Evolutionary conservation across 2,329 filamentous ascomycete genomes (phyloP), one percentile per base, ranked within the genome.

Genomic region (Dactylonectria macrodidyma): DNA sequence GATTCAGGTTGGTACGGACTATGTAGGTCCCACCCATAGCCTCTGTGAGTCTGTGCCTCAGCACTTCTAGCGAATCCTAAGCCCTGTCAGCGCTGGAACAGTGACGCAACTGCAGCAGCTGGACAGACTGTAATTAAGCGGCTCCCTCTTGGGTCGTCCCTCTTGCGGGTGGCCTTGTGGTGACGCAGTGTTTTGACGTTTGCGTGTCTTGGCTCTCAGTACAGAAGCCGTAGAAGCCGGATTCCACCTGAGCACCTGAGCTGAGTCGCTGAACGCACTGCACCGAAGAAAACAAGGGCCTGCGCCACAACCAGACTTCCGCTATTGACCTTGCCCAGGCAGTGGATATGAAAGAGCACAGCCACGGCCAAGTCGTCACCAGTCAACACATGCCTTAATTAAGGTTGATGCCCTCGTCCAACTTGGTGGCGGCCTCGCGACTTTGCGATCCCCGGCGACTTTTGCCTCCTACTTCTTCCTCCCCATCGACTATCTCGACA

Each of bases 331-430:
- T 41, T 24, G n/a, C 22, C 38, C 44, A 14, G 36, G 1, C 30
- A 14, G 41, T 26, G 56, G 55, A 48, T 14, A 60, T 30, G 26
- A 58, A 58, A 38, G 62, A 50, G 70, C 73, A 74, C 73, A 75
- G 73, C 73, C 73, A 75, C 73, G 67, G 59, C 71, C 73, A 76
- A 75, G 74, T 80, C 78, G 78, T 80, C 78, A 80, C 78, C 74
- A 70, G 63, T 71, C 66, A 54, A 66, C 65, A 59, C 58, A 66
- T 68, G 69, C 65, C 68, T 73, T 72, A 69, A 71, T 73, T 69
- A 72, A 72, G 66, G 67, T 73, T 73, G 70, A 71, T 75, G 66
- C 69, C 73, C 66, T 71, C 61, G 71, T 76, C 72, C 68, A 73
- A 64, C 73, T 68, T 67, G 72, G 75, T 67, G 72, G 75, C 68